Conservation (phyloP, 129 eudicot genomes). For the Saussurea involucrata region DNA sequence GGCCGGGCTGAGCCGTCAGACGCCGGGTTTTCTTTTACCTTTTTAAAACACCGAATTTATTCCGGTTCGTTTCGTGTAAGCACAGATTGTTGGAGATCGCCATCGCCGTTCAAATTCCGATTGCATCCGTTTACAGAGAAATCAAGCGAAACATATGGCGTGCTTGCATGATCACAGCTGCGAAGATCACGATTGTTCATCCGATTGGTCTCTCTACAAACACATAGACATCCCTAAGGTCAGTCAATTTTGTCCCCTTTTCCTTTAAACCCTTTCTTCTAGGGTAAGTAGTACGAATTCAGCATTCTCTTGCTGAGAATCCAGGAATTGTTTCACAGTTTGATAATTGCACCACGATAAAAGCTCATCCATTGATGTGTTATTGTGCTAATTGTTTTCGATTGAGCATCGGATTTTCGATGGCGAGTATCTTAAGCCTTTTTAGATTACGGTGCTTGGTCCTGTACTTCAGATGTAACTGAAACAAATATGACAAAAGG, state of each 20-base stretch:
- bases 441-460: neutral
- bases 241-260: neutral
- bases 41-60: neutral
- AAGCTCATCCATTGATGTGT: neutral
- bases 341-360: neutral
- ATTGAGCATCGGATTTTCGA: neutral
- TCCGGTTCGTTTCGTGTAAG: neutral
- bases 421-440: neutral
- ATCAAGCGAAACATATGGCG: conserved; percentile 46
- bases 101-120: conserved; percentile 7
- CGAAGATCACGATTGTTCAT: conserved; percentile 92
- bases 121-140: neutral
- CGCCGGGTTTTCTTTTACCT: neutral
- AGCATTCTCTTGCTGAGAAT: neutral
- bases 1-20: neutral
- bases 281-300: neutral
- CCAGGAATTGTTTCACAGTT: neutral
- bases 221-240: conserved; percentile 94
- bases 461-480: neutral
- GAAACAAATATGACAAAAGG: neutral
- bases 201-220: conserved; percentile 93
- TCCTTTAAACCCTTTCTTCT: conserved; percentile 7
- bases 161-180: conserved; percentile 96
- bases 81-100: conserved; percentile 1
- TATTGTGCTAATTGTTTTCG: neutral